phyloP scores from a whole-genome alignment of 345 rosid species.

The Eucalyptus curtisii region DNA sequence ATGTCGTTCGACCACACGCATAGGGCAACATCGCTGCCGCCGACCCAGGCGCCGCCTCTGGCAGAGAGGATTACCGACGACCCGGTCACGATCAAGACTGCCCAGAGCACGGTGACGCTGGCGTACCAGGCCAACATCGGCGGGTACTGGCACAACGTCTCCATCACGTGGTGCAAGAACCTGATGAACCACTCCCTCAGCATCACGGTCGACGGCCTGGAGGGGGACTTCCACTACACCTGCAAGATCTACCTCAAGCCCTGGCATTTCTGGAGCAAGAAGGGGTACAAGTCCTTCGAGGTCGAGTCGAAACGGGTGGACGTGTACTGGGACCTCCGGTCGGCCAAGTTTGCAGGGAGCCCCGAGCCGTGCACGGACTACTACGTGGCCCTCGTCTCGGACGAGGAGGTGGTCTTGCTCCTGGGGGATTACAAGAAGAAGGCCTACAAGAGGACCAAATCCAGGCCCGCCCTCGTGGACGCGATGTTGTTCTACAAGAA shows the following conservation, averaged over 20 bases:
- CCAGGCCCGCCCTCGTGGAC: constrained; percentile 67
- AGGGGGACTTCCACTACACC: constrained; percentile 38
- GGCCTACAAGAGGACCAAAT: constrained; percentile 73
- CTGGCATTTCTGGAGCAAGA: constrained; percentile 87
- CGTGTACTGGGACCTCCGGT: constrained; percentile 75
- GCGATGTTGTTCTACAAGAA: constrained; percentile 52
- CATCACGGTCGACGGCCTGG: constrained; percentile 46
- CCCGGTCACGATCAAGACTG: constrained; percentile 27
- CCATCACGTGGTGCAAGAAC: constrained; percentile 63
- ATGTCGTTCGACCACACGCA: constrained; percentile 11
- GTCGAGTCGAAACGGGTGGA: constrained; percentile 61
- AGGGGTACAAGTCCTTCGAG: constrained; percentile 56
- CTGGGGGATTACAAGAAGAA: constrained; percentile 81
- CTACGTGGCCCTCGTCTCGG: constrained; percentile 71
- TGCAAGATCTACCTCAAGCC: constrained; percentile 81
- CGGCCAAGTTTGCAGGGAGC: constrained; percentile 61
- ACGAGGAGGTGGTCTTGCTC: constrained; percentile 75
- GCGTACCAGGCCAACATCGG: constrained; percentile 62
- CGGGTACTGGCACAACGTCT: constrained; percentile 50
- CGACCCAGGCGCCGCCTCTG: background rate
- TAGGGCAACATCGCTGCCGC: constrained; percentile 7
- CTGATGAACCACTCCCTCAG: constrained; percentile 61
- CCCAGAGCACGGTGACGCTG: constrained; percentile 70
- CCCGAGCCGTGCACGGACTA: constrained; percentile 75
- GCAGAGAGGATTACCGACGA: constrained; percentile 42